A percentile compares a stretch with the other conserved stretches of the same genome.
Conservation (phyloP, 768 basidiomycete species). For the Infundibulicybe gibba region DNA sequence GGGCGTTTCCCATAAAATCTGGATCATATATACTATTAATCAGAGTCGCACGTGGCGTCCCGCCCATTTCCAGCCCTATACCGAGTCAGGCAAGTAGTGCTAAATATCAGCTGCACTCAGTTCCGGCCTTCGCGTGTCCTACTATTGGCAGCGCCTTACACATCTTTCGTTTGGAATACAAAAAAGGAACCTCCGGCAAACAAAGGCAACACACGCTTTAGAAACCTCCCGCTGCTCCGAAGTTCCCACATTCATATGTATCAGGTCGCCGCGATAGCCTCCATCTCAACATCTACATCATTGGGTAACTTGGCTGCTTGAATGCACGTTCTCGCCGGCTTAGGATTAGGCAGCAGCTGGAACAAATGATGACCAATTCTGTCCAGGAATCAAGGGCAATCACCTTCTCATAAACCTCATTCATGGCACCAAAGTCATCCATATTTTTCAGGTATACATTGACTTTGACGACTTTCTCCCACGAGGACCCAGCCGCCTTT, state of each 20-base stretch:
- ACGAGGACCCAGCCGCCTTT: constrained; percentile 49
- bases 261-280: constrained; percentile 52
- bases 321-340: constrained; percentile 75
- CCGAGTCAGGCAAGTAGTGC: too few relatives aligned
- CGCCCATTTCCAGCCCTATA: too few relatives aligned
- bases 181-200: too few relatives aligned
- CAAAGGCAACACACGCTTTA: too few relatives aligned
- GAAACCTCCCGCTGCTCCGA: too few relatives aligned
- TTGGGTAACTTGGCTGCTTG: constrained; percentile 66
- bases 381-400: neutral
- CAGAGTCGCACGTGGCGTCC: too few relatives aligned
- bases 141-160: too few relatives aligned
- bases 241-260: neutral
- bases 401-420: constrained; percentile 55
- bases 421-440: constrained; percentile 54
- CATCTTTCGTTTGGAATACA: too few relatives aligned
- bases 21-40: too few relatives aligned
- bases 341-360: constrained; percentile 45
- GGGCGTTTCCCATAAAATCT: too few relatives aligned
- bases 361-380: neutral
- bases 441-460: constrained; percentile 63
- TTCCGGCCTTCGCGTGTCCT: too few relatives aligned
- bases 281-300: constrained; percentile 74
- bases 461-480: constrained; percentile 54
- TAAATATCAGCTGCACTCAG: too few relatives aligned